phyloP scores from a whole-genome alignment of 2,329 filamentous ascomycete species.

The Sordariomycetes sp. region DNA sequence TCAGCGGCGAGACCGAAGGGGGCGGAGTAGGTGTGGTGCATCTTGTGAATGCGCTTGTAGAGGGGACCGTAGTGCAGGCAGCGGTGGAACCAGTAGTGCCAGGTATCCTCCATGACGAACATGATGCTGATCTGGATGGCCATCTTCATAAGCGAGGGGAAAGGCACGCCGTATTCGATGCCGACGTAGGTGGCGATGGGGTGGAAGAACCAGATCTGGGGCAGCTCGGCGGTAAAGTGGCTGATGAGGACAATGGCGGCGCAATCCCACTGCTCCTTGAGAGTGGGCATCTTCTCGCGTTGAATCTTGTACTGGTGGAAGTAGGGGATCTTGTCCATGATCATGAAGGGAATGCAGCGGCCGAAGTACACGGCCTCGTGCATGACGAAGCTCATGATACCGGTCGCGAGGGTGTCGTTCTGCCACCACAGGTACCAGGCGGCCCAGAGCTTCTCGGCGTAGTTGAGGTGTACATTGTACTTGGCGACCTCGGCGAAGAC shows the following conservation, averaged over 20 bases:
- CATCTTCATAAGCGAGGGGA: conserved; percentile 80
- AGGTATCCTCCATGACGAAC: conserved; percentile 92
- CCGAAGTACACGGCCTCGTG: conserved; percentile 96
- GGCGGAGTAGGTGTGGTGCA: conserved; percentile 97
- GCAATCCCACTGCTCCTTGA: conserved; percentile 89
- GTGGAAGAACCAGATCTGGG: conserved; percentile 99
- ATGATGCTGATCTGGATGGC: conserved; percentile 85
- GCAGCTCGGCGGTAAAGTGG: conserved; percentile 96
- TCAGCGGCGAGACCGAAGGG: conserved; percentile 95
- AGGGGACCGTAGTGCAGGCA: conserved; percentile 88
- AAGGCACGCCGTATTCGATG: conserved; percentile 79
- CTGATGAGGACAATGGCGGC: conserved; percentile 85
- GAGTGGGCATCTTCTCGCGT: conserved; percentile 79
- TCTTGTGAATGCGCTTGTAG: conserved; percentile 96
- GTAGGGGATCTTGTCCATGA: conserved; percentile 79
- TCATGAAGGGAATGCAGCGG: conserved; percentile 80
- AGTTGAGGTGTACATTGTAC: conserved; percentile 78
- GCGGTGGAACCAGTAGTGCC: conserved; percentile 98
- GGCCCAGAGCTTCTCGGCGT: conserved; percentile 79
- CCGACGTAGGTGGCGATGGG: conserved; percentile 90
- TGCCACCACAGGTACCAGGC: conserved; percentile 98
- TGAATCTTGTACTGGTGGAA: conserved; percentile 96
- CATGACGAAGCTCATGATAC: conserved; percentile 94
- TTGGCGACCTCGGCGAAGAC: conserved; percentile 57
- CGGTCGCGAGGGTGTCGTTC: conserved; percentile 92